phyloP scores from a whole-genome alignment of 495 filamentous ascomycete species.

The Penicillium manginii region DNA sequence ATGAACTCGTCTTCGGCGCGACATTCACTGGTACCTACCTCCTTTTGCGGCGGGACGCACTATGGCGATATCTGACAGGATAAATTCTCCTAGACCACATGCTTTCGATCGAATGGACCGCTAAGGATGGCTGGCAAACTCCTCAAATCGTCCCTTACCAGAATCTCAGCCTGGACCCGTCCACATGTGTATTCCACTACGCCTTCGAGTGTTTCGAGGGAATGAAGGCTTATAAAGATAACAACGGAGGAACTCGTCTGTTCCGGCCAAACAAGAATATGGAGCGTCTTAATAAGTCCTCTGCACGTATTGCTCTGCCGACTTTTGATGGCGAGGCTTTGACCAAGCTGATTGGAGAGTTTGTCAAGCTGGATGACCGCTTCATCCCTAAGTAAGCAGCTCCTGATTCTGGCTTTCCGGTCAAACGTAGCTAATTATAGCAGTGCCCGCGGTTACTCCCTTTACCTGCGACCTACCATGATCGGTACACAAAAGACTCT shows the following conservation, averaged over 20 bases:
- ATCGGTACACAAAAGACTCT: constrained; percentile 95
- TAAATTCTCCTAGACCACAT: constrained; percentile 76
- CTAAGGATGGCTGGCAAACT: constrained; percentile 74
- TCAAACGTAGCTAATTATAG: constrained; percentile 16
- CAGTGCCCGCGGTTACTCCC: constrained; percentile 76
- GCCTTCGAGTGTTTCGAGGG: constrained; percentile 97
- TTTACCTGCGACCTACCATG: constrained; percentile 95
- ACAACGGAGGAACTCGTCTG: constrained; percentile 70
- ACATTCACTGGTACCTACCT: constrained; percentile 74
- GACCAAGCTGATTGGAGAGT: constrained; percentile 76
- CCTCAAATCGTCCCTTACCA: constrained; percentile 90
- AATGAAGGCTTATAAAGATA: constrained; percentile 97
- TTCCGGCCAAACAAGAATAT: constrained; percentile 98
- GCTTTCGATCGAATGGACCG: constrained; percentile 93
- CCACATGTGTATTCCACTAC: constrained; percentile 98
- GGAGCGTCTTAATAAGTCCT: constrained; percentile 86
- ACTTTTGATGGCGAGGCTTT: constrained; percentile 72
- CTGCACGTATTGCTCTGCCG: constrained; percentile 87
- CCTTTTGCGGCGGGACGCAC: not conserved
- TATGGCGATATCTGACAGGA: constrained; percentile 20
- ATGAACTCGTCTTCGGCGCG: constrained; percentile 84
- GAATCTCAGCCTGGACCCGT: constrained; percentile 93
- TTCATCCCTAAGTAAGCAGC: constrained; percentile 76
- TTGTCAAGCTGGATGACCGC: constrained; percentile 77
- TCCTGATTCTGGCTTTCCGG: not conserved